Evolutionary conservation across 495 filamentous ascomycete genomes (phyloP).

Genomic region (Aspergillus saccharolyticus): DNA sequence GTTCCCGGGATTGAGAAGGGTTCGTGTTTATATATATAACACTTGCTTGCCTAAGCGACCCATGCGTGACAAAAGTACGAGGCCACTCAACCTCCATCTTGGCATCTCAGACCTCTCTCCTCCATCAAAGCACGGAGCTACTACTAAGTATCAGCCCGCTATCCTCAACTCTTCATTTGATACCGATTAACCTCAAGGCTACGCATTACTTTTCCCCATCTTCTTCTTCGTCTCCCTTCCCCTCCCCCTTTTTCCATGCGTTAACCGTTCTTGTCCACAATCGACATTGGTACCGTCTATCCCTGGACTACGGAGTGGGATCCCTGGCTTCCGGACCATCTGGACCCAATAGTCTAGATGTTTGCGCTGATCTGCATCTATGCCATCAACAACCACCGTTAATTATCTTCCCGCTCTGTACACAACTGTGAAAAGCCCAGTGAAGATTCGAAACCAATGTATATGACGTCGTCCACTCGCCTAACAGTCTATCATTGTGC

Average conservation of each 20-base stretch:
- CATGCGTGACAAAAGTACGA: conserved; percentile 4
- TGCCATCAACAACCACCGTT: not conserved
- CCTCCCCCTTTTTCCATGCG: not conserved
- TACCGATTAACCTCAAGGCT: not conserved
- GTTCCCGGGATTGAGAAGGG: conserved; percentile 13
- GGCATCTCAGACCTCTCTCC: not conserved
- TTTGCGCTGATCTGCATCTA: not conserved
- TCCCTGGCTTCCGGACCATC: conserved; percentile 5
- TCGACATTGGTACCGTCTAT: conserved; percentile 3
- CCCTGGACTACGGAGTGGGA: conserved; percentile 15
- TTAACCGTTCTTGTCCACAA: conserved; percentile 4
- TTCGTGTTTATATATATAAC: conserved; percentile 2
- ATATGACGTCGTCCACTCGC: not conserved
- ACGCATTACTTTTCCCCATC: not conserved
- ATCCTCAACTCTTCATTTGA: not conserved
- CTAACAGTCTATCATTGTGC: no score
- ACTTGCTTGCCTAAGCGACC: not conserved
- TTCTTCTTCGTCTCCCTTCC: not conserved
- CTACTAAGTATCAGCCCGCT: not conserved
- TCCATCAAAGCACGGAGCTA: conserved; percentile 1
- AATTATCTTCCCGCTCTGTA: not conserved
- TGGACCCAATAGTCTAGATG: not conserved
- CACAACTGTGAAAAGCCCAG: not conserved
- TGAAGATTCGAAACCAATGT: not conserved
- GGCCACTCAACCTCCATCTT: not conserved